These are phyloP conservation scores for Cryphonectria naterciae DNA, from an alignment of 2,329 filamentous ascomycete genomes.

Conservation along the genomic window DNA sequence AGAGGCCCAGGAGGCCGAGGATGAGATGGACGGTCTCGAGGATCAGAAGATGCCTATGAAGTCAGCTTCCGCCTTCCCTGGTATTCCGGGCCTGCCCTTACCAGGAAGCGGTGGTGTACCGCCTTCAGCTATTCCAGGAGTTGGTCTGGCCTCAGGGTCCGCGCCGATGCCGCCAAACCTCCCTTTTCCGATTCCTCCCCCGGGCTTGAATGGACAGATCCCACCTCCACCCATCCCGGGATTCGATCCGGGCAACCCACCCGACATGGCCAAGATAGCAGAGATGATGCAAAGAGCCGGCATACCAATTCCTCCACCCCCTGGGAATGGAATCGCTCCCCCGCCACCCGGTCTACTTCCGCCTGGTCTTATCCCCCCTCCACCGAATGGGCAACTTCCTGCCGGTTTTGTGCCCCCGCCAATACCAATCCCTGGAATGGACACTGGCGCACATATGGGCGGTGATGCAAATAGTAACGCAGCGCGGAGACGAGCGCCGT, in stretches of 20 bases:
- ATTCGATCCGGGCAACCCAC: constrained; percentile 62
- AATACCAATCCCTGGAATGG: constrained; percentile 37
- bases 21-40: constrained; percentile 88
- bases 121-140: constrained; percentile 55
- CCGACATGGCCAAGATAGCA: constrained; percentile 63
- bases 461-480: constrained; percentile 41
- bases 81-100: constrained; percentile 59
- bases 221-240: constrained; percentile 50
- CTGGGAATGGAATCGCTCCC: constrained; percentile 37
- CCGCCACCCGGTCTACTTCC: constrained; percentile 54
- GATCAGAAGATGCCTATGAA: constrained; percentile 82
- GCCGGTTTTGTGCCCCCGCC: constrained; percentile 48
- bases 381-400: constrained; percentile 38
- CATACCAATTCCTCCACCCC: constrained; percentile 61
- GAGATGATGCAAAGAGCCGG: constrained; percentile 70
- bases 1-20: constrained; percentile 90
- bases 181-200: constrained; percentile 56
- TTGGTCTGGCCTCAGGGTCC: constrained; percentile 45
- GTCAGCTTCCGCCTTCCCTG: constrained; percentile 55
- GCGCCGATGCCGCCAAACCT: constrained; percentile 49
- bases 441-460: constrained; percentile 28
- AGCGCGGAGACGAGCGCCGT: constrained; percentile 65
- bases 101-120: constrained; percentile 42
- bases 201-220: constrained; percentile 41
- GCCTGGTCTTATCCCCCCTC: constrained; percentile 52